Percentiles rank a stretch among this genome's conserved stretches.
phyloP scores from a whole-genome alignment of 129 eudicot genomes.

The Logfia minima region DNA sequence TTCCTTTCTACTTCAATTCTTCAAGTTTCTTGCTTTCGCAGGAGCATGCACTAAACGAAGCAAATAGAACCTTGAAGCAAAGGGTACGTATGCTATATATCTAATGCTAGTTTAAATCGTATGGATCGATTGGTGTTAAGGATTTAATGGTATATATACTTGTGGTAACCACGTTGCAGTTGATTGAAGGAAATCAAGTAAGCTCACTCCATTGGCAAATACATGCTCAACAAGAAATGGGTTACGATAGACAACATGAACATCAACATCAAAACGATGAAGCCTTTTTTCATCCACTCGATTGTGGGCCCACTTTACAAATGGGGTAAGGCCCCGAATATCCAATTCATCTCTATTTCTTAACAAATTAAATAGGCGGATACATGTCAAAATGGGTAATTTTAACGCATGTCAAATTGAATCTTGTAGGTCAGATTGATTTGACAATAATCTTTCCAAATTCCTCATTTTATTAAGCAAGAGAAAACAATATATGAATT shows the following conservation, averaged over 20 bases:
- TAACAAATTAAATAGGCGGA: neutral
- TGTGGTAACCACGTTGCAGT: slow-evolving; percentile 40
- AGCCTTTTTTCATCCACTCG: slow-evolving; percentile 76
- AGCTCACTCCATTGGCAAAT: slow-evolving; percentile 69
- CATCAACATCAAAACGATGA: slow-evolving; percentile 64
- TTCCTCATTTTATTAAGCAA: neutral
- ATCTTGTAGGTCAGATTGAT: neutral
- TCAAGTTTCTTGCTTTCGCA: slow-evolving; percentile 23
- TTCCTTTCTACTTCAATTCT: neutral
- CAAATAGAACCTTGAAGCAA: slow-evolving; percentile 74
- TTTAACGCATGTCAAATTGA: neutral
- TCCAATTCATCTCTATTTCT: neutral
- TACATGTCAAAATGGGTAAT: neutral
- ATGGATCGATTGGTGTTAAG: slow-evolving; percentile 1
- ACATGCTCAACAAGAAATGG: slow-evolving; percentile 62
- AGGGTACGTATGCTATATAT: slow-evolving; percentile 50
- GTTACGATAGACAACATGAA: slow-evolving; percentile 54
- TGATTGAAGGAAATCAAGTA: slow-evolving; percentile 73
- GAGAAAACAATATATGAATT: neutral
- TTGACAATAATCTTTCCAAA: neutral
- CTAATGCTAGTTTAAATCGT: neutral
- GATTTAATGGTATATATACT: neutral
- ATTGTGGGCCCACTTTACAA: slow-evolving; percentile 87
- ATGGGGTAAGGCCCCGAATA: slow-evolving; percentile 57
- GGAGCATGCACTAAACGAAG: slow-evolving; percentile 84